Evolutionary conservation across 2,329 filamentous ascomycete species (phyloP).

Genomic region (Tolypocladium album): DNA sequence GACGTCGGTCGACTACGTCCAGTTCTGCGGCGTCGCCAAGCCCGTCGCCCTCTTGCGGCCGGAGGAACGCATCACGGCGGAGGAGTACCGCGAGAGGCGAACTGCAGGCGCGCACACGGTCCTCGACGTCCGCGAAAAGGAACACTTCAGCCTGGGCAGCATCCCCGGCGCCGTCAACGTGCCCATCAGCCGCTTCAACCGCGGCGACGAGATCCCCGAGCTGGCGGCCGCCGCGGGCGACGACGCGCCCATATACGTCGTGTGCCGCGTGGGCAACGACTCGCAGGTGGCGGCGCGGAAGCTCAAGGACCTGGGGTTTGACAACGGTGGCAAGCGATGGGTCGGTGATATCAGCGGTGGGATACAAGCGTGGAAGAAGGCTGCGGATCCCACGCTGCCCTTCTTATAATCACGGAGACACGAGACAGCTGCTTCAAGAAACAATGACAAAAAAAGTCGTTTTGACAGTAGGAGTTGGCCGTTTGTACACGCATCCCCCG

Average conservation of each 20-base stretch:
- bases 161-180: conserved; percentile 68
- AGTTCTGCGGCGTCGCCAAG: conserved; percentile 63
- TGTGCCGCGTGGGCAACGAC: conserved; percentile 70
- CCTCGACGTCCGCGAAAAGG: conserved; percentile 74
- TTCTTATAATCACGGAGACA: conserved; percentile 28
- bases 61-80: conserved; percentile 57
- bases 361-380: conserved; percentile 59
- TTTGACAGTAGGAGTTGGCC: conserved; percentile 11
- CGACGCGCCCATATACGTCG: conserved; percentile 52
- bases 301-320: conserved; percentile 51
- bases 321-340: conserved; percentile 38
- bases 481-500: background rate
- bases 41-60: conserved; percentile 46
- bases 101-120: conserved; percentile 39
- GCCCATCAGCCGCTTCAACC: conserved; percentile 45
- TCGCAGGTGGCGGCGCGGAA: conserved; percentile 60
- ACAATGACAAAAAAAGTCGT: conserved; percentile 3
- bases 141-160: conserved; percentile 73
- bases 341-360: conserved; percentile 65
- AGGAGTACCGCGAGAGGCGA: conserved; percentile 38
- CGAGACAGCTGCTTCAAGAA: background rate
- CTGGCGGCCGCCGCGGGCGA: background rate
- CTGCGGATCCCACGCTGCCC: conserved; percentile 49
- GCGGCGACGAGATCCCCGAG: conserved; percentile 14
- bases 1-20: conserved; percentile 65